Percentiles rank a stretch among this genome's conserved stretches.
phyloP scores from a whole-genome alignment of 1,139 yeast genomes.

The Diutina pseudorugosa region DNA sequence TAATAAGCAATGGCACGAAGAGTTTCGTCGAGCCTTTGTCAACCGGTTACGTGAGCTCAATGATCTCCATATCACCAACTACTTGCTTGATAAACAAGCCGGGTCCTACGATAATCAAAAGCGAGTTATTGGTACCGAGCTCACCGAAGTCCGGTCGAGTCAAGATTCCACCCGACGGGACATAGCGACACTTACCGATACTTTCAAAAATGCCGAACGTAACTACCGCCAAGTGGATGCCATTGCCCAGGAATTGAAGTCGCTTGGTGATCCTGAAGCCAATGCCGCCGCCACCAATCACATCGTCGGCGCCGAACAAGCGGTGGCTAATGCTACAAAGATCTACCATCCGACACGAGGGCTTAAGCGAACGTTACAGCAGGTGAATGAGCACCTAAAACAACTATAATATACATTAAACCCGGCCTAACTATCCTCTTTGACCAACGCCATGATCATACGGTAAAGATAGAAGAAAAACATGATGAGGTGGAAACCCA shows the following conservation, averaged over 20 bases:
- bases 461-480: constrained; percentile 94
- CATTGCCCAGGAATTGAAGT: background rate
- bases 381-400: background rate
- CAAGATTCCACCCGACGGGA: background rate
- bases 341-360: background rate
- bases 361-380: background rate
- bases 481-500: constrained; percentile 83
- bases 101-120: background rate
- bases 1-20: background rate
- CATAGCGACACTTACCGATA: background rate
- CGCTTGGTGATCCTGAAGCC: background rate
- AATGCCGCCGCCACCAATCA: background rate
- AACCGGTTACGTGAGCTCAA: background rate
- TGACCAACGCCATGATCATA: constrained; percentile 91
- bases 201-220: background rate
- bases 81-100: background rate
- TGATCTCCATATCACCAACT: background rate
- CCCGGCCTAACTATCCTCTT: constrained; percentile 31
- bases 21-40: background rate
- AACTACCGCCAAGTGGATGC: background rate
- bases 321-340: background rate
- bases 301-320: background rate
- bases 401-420: background rate
- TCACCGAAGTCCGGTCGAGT: background rate
- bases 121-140: background rate